Base-by-base conservation (phyloP, 192 early-diverging fungal genomes). In the Phycomyces blakesleeanus region DNA sequence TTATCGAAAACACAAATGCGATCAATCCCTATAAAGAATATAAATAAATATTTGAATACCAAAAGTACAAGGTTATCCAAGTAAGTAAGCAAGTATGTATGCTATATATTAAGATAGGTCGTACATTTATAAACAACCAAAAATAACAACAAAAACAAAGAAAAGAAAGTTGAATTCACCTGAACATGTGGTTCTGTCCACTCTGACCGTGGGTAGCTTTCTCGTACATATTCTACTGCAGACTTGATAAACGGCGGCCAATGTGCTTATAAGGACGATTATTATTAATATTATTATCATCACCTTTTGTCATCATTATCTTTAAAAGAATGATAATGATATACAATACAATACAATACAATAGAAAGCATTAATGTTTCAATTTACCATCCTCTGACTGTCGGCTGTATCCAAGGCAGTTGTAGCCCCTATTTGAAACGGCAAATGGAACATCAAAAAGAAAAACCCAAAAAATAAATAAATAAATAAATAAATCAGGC, bases 201-300 rank as follows among this genome's bases (percentile, higher is more conserved):
- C 21, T 52, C 51, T 54, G 21, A 87, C 8, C 80, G 73, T n/a
- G 75, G 71, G 61, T 89, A 88, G 9, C 65, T 80, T 20, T 79
- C 76, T 0, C 74, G 78, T 8, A 91, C 78, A 64, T 91, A 82
- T 4, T 69, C 52, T 7, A 85, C 56, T 0, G 81, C 68, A 11
- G 73, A 76, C 51, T 78, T 74, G 54, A 82, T 81, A 66, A 91
- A 91, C 5, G 76, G 76, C 1, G 83, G 87, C 89, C 89, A 91
- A 64, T 91, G 89, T 3, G 87, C 86, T 81, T 60, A 52, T 50
- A 24, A 57, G 51, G 38, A 37, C 25, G 38, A n/a, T 55, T 53
- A 44, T n/a, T n/a, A n/a, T n/a, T n/a, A n/a, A n/a, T n/a, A n/a
- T n/a, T n/a, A n/a, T n/a, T n/a, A n/a, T n/a, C n/a, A 27, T 55